Percentiles rank a stretch among this genome's conserved stretches.
Conservation (phyloP, 2,329 filamentous ascomycete species). For the Neofusicoccum umdonicola region DNA sequence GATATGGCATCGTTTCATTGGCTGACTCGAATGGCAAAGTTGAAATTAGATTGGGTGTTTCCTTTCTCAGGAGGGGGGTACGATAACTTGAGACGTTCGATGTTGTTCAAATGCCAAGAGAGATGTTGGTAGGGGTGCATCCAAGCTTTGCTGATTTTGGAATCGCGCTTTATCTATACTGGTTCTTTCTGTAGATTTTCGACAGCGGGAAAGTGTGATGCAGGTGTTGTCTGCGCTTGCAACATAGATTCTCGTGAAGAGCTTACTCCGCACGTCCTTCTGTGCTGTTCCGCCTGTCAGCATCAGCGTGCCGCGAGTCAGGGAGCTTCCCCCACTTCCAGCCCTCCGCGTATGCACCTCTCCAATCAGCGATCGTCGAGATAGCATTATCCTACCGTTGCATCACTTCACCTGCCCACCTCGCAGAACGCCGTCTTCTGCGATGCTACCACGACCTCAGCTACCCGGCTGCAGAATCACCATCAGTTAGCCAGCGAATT, state of each 20-base stretch:
- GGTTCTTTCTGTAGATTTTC: not conserved
- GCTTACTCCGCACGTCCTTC: not conserved
- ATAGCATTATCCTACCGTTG: constrained; percentile 14
- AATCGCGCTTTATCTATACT: not conserved
- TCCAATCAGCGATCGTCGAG: constrained; percentile 3
- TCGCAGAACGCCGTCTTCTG: not conserved
- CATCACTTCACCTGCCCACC: constrained; percentile 4
- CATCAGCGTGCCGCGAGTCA: not conserved
- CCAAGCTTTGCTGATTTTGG: not conserved
- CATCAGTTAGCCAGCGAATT: not conserved
- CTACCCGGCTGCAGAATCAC: not conserved
- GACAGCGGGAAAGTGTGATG: too few relatives aligned
- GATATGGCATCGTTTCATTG: too few relatives aligned
- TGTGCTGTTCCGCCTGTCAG: not conserved
- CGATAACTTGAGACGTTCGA: not conserved
- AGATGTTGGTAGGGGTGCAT: not conserved
- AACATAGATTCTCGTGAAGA: too few relatives aligned
- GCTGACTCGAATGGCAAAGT: too few relatives aligned
- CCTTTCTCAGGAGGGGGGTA: not conserved
- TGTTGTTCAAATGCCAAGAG: not conserved
- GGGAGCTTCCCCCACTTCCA: not conserved
- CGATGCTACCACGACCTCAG: not conserved
- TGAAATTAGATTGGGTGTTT: not conserved
- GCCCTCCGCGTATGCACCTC: too few relatives aligned
- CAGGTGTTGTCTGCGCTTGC: too few relatives aligned